Conservation (phyloP, 2,329 filamentous ascomycete species). For the Calonectria henricotiae region DNA sequence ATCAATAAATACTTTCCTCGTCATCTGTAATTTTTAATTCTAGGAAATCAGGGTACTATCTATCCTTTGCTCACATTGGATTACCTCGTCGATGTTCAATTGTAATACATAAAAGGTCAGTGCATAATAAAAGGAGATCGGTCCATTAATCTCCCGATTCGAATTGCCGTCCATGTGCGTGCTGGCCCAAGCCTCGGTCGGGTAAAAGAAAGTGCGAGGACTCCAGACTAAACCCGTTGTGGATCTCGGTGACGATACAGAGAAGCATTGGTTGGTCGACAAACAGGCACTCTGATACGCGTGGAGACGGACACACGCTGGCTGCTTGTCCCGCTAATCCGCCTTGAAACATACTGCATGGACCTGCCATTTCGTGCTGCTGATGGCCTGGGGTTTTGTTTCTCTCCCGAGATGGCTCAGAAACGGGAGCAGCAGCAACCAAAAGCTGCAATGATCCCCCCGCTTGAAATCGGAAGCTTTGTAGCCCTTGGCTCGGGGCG, state of each 20-base stretch:
- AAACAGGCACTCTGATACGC: neutral
- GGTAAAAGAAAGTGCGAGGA: conserved; percentile 3
- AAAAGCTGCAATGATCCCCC: conserved; percentile 11
- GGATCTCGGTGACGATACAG: neutral
- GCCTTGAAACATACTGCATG: neutral
- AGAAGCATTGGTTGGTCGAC: neutral
- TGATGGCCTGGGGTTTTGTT: neutral
- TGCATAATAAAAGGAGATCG: too few species aligned
- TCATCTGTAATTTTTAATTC: too few species aligned
- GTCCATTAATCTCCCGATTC: too few species aligned
- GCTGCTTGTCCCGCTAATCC: neutral
- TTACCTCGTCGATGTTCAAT: too few species aligned
- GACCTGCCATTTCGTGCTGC: neutral
- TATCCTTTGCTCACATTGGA: too few species aligned
- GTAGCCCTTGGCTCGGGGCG: conserved; percentile 10
- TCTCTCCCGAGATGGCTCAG: neutral
- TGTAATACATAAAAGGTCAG: too few species aligned
- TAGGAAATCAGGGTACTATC: too few species aligned
- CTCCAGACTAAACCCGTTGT: neutral
- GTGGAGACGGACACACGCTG: neutral
- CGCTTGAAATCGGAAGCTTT: conserved; percentile 19
- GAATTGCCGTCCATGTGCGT: too few species aligned
- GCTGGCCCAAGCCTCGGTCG: neutral
- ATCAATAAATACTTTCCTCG: too few species aligned
- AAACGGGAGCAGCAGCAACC: neutral